These are phyloP conservation scores for Russula ochroleuca DNA, from an alignment of 768 basidiomycete genomes.

Conservation along the genomic window DNA sequence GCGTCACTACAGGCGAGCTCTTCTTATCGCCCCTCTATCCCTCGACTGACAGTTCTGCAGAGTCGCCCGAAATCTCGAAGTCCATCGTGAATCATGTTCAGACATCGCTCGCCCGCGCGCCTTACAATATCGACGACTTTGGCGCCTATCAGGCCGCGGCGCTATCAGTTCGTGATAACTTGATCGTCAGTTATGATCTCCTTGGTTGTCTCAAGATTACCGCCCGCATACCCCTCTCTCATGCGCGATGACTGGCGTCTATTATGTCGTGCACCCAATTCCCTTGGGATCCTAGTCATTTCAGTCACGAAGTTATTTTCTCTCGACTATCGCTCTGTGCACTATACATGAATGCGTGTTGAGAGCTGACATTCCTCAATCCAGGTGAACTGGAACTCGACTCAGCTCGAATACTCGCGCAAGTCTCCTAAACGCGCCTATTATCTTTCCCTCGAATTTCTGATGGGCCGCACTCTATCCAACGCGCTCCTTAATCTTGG, in stretches of 20 bases:
- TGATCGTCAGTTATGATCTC: slow-evolving; percentile 51
- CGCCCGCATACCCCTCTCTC: slow-evolving; percentile 1
- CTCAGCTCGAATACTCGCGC: slow-evolving; percentile 69
- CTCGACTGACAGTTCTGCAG: slow-evolving; percentile 37
- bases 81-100: slow-evolving; percentile 81
- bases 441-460: slow-evolving; percentile 92
- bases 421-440: slow-evolving; percentile 88
- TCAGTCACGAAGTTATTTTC: not conserved
- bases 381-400: slow-evolving; percentile 82
- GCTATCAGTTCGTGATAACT: slow-evolving; percentile 79
- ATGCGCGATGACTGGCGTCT: not conserved
- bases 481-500: slow-evolving; percentile 85
- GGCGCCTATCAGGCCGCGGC: slow-evolving; percentile 93
- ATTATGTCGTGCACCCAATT: too few relatives aligned
- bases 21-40: slow-evolving; percentile 8
- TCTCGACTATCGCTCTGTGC: not conserved
- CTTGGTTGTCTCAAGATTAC: slow-evolving; percentile 6
- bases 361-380: slow-evolving; percentile 7
- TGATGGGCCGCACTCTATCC: slow-evolving; percentile 79
- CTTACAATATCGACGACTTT: slow-evolving; percentile 81
- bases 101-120: slow-evolving; percentile 84
- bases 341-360: not conserved
- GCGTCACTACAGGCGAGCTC: slow-evolving; percentile 50
- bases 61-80: slow-evolving; percentile 57
- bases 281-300: not conserved